phyloP scores from a whole-genome alignment of 305 asterid species.

The Fraxinus baroniana region DNA sequence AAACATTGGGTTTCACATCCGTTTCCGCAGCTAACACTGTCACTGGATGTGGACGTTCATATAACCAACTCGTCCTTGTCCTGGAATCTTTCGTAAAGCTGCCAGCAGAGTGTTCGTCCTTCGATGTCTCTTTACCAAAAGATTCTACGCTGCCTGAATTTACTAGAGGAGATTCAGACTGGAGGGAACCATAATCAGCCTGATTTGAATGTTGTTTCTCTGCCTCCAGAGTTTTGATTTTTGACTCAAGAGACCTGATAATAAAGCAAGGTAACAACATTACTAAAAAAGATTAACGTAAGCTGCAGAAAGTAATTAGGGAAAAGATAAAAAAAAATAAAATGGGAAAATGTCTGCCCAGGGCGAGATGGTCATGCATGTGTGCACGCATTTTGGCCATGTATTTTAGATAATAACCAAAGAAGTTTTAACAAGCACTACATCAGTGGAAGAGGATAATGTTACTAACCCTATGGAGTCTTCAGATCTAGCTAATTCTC shows the following conservation, averaged over 20 bases:
- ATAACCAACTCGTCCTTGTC: conserved; percentile 39
- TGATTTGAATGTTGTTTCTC: conserved; percentile 40
- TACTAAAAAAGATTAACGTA: not conserved
- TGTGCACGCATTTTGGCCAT: not conserved
- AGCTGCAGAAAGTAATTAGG: not conserved
- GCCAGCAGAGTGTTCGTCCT: conserved; percentile 64
- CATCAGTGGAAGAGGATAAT: not conserved
- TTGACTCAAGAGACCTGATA: conserved; percentile 70
- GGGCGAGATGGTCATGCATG: not conserved
- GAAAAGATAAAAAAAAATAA: not conserved
- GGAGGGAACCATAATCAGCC: conserved; percentile 35
- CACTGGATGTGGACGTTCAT: conserved; percentile 36
- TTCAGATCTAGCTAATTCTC: conserved; percentile 44
- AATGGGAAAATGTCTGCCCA: not conserved
- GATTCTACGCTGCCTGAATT: conserved; percentile 56
- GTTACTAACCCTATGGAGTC: conserved; percentile 45
- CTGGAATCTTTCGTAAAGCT: conserved; percentile 62
- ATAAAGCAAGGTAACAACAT: not conserved
- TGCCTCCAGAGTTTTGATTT: conserved; percentile 55
- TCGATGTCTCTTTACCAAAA: conserved; percentile 48
- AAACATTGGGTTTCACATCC: conserved; percentile 36
- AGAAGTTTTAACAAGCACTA: conserved; percentile 19
- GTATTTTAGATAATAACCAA: not conserved
- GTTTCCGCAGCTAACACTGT: conserved; percentile 21
- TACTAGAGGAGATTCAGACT: conserved; percentile 44